These are phyloP conservation scores for Marchantia polymorpha DNA, from an alignment of 225 moss, liverwort and hornwort species.

Conservation along the genomic window DNA sequence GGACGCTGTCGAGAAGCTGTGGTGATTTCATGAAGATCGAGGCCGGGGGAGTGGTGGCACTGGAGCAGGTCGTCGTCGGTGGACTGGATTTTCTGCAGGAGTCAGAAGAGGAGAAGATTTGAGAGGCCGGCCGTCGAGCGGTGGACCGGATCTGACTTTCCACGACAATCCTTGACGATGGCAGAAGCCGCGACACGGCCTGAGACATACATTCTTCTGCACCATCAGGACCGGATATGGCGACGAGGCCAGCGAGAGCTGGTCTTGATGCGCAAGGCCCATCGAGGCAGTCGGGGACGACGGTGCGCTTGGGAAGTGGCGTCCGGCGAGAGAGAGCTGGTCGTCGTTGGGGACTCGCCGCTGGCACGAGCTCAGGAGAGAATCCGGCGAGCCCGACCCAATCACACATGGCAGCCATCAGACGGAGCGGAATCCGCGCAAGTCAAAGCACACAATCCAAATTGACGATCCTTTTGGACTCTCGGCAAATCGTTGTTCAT, in stretches of 20 bases:
- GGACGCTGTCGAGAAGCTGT: no score
- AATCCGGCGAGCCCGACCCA: not conserved
- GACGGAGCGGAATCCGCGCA: not conserved
- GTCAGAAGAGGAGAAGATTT: not conserved
- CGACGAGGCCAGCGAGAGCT: not conserved
- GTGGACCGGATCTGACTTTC: not conserved
- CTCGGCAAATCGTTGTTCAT: not conserved
- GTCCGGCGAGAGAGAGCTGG: not conserved
- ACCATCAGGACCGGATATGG: not conserved
- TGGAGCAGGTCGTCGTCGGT: not conserved
- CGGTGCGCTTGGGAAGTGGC: not conserved
- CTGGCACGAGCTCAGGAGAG: not conserved
- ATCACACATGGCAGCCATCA: not conserved
- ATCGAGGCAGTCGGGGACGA: no score
- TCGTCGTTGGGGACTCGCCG: not conserved
- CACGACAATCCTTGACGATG: not conserved
- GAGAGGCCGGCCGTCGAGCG: not conserved
- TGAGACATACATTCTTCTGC: not conserved
- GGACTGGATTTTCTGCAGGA: not conserved
- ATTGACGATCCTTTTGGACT: not conserved
- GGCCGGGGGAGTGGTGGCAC: no score
- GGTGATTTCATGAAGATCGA: no score
- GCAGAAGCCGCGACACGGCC: not conserved
- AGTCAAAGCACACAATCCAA: not conserved
- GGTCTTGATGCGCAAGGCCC: no score